phyloP scores from a whole-genome alignment of 140 eudicot genomes.

The Ambrosia hybrid region DNA sequence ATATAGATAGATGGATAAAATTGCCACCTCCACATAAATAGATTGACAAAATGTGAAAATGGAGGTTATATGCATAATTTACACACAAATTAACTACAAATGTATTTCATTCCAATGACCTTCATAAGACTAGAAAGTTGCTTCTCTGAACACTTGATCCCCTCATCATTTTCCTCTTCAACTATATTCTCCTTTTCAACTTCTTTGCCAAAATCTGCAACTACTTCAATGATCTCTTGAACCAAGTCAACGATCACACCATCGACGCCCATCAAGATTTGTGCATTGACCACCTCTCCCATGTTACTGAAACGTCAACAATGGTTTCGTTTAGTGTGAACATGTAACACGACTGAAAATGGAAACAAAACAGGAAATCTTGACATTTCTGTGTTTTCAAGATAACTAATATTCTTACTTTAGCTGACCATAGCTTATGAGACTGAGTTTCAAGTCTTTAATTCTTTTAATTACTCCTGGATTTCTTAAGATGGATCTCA shows the following conservation, averaged over 20 bases:
- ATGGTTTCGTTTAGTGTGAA: neutral
- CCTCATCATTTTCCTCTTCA: slow-evolving; percentile 23
- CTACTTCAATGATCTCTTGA: slow-evolving; percentile 51
- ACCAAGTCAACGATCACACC: slow-evolving; percentile 78
- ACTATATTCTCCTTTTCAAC: slow-evolving; percentile 15
- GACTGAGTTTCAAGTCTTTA: slow-evolving; percentile 56
- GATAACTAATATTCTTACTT: slow-evolving; percentile 43
- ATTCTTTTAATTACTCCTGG: slow-evolving; percentile 47
- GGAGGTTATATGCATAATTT: neutral
- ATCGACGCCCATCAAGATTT: slow-evolving; percentile 65
- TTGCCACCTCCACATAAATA: neutral
- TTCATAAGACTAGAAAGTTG: slow-evolving; percentile 39
- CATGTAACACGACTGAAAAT: neutral
- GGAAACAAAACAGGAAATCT: neutral
- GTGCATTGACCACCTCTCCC: slow-evolving; percentile 56
- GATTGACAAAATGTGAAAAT: neutral
- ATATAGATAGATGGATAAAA: neutral
- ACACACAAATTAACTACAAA: slow-evolving; percentile 8
- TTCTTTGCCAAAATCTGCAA: slow-evolving; percentile 28
- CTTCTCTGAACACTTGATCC: slow-evolving; percentile 16
- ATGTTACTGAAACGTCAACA: slow-evolving; percentile 46
- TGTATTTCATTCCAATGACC: slow-evolving; percentile 26
- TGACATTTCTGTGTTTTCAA: slow-evolving; percentile 17
- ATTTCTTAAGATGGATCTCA: slow-evolving; percentile 58
- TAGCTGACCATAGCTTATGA: slow-evolving; percentile 67